phyloP scores from a whole-genome alignment of 371 early-diverging fungal genomes.

The Saksenaea oblongispora region DNA sequence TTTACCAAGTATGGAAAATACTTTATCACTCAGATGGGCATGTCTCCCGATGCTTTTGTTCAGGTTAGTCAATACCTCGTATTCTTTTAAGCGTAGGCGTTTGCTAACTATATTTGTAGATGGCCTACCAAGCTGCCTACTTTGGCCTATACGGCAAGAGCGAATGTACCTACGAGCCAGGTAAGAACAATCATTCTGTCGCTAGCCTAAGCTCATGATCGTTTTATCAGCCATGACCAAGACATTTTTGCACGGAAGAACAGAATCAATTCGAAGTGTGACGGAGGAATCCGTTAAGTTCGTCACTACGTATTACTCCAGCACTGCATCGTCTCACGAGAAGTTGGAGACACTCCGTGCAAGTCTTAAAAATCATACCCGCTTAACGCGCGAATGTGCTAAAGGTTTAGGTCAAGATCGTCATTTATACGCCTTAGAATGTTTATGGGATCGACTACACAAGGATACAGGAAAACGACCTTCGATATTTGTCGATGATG shows the following conservation, averaged over 20 bases:
- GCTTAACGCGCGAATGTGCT: conserved; percentile 72
- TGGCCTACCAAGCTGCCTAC: conserved; percentile 93
- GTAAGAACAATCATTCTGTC: conserved; percentile 2
- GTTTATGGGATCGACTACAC: conserved; percentile 46
- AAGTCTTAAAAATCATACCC: conserved; percentile 71
- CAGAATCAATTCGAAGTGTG: conserved; percentile 87
- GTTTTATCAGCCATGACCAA: conserved; percentile 69
- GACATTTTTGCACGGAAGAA: conserved; percentile 81
- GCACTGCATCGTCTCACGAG: conserved; percentile 31
- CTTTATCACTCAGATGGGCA: conserved; percentile 68
- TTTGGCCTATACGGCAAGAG: conserved; percentile 79
- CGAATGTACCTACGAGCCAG: conserved; percentile 83
- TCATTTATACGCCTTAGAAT: conserved; percentile 80
- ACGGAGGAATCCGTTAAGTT: conserved; percentile 71
- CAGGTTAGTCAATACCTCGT: conserved; percentile 42
- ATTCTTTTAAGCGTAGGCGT: too few relatives aligned
- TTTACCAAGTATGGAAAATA: conserved; percentile 72
- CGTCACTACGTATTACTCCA: conserved; percentile 71
- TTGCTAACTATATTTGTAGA: conserved; percentile 40
- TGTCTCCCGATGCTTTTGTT: conserved; percentile 79
- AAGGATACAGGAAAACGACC: conserved; percentile 64
- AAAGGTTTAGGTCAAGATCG: conserved; percentile 85
- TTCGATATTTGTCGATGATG: conserved; percentile 71
- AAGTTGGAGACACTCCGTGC: conserved; percentile 57
- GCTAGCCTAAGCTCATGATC: neutral